A percentile compares a stretch with the other conserved stretches of the same genome.
These are phyloP conservation scores for Heimioporus sp. DNA, from an alignment of 768 basidiomycete species.

Conservation along the genomic window DNA sequence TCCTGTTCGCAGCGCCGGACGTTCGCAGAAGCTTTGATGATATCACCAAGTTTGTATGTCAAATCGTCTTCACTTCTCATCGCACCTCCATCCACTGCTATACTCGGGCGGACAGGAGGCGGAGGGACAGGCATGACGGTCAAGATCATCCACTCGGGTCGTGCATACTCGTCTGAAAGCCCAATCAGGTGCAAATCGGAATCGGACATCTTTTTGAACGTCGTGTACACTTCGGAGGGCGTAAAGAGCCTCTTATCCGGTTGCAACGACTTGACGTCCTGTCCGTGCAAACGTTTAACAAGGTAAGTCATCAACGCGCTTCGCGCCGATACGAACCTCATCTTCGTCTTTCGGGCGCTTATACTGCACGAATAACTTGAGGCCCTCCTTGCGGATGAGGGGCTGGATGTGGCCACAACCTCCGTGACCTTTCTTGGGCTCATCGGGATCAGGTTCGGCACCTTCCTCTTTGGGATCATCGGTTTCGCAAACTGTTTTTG, in stretches of 20 bases:
- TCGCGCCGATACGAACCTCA: conserved; percentile 60
- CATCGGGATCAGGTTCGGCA: conserved; percentile 59
- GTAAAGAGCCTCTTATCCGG: conserved; percentile 82
- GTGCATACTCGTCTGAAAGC: conserved; percentile 91
- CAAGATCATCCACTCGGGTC: conserved; percentile 99
- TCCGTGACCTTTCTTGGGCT: conserved; percentile 89
- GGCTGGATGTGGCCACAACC: conserved; percentile 96
- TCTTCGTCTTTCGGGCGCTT: conserved; percentile 94
- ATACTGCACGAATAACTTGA: conserved; percentile 93
- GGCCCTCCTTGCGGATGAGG: conserved; percentile 85
- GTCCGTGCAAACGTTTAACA: conserved; percentile 14
- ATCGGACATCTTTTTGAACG: conserved; percentile 94
- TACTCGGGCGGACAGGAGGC: conserved; percentile 96
- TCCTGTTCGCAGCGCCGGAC: conserved; percentile 93
- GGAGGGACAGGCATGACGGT: conserved; percentile 98
- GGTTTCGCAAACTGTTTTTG: conserved; percentile 84
- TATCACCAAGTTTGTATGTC: conserved; percentile 96
- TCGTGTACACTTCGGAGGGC: conserved; percentile 86
- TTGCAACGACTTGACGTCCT: conserved; percentile 81
- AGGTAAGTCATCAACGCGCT: neutral
- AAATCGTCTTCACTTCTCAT: conserved; percentile 98
- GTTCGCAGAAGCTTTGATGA: conserved; percentile 92
- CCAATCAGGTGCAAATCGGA: conserved; percentile 87
- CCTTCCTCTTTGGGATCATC: conserved; percentile 88
- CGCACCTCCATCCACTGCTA: conserved; percentile 93